A percentile compares a stretch with the other conserved stretches of the same genome.
These are phyloP conservation scores for Diplodia intermedia DNA, from an alignment of 2,329 filamentous ascomycete genomes.

Conservation along the genomic window DNA sequence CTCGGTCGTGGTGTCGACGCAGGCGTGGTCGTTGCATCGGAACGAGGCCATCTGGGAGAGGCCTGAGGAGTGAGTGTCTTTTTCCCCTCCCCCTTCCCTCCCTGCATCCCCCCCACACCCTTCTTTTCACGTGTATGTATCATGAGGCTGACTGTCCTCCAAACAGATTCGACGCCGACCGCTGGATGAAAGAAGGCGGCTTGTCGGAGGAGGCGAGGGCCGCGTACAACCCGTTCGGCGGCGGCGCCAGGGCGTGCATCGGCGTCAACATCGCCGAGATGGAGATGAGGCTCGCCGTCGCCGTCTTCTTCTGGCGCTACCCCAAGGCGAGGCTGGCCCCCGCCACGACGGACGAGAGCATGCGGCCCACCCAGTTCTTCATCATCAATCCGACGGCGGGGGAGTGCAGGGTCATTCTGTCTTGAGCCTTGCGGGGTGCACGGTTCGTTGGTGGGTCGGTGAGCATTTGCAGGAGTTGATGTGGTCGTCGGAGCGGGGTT, in stretches of 20 bases:
- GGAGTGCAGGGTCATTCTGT: slow-evolving; percentile 49
- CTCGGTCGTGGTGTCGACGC: slow-evolving; percentile 46
- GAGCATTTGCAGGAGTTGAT: too few species aligned
- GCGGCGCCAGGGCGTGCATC: slow-evolving; percentile 71
- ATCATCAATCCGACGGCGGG: slow-evolving; percentile 53
- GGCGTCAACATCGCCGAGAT: slow-evolving; percentile 71
- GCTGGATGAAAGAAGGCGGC: slow-evolving; percentile 40
- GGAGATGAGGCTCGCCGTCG: slow-evolving; percentile 61
- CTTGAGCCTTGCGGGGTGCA: background rate
- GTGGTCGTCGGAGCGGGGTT: too few species aligned
- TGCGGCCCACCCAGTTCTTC: slow-evolving; percentile 55
- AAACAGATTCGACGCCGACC: slow-evolving; percentile 44
- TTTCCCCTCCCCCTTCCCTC: too few species aligned
- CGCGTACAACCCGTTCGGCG: slow-evolving; percentile 72
- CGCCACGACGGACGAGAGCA: slow-evolving; percentile 47
- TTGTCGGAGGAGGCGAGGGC: slow-evolving; percentile 50
- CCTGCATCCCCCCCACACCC: too few species aligned
- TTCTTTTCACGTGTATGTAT: too few species aligned
- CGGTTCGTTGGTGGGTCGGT: too few species aligned
- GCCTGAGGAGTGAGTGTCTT: slow-evolving; percentile 6
- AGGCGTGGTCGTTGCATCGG: slow-evolving; percentile 50
- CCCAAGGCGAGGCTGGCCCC: slow-evolving; percentile 40
- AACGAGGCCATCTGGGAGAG: slow-evolving; percentile 34
- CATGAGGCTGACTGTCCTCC: background rate
- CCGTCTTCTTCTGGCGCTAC: slow-evolving; percentile 61